Percentiles rank a stretch among this genome's conserved stretches.
Conservation (phyloP, 2,329 filamentous ascomycete species). For the Stagonosporopsis cucurbitacearum region DNA sequence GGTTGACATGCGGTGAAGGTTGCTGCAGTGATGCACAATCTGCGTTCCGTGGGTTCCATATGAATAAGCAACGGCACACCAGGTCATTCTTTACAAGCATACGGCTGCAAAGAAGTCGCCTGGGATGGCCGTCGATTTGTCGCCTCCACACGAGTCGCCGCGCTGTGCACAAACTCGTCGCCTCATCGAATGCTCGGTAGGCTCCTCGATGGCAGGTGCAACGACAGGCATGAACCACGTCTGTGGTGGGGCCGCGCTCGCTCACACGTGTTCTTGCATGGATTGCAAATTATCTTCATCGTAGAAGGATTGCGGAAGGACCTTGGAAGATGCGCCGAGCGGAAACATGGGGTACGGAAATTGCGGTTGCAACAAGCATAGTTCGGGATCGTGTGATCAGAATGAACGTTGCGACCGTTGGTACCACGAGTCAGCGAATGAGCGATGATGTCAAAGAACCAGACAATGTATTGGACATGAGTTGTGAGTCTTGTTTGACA, state of each 20-base stretch:
- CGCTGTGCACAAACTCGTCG: not conserved
- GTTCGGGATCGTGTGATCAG: slow-evolving; percentile 2
- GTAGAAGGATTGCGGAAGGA: slow-evolving; percentile 10
- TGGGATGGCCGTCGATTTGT: slow-evolving; percentile 1
- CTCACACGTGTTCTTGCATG: slow-evolving; percentile 1
- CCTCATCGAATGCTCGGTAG: slow-evolving; percentile 2
- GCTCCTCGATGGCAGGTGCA: not conserved
- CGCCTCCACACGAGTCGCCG: not conserved
- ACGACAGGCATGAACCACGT: slow-evolving; percentile 14
- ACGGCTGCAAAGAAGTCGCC: not conserved
- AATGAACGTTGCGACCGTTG: slow-evolving; percentile 8
- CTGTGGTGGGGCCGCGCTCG: not conserved
- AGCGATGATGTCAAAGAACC: slow-evolving; percentile 13
- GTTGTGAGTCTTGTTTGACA: not conserved
- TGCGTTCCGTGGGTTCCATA: not conserved
- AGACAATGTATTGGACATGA: not conserved
- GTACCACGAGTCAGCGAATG: slow-evolving; percentile 4
- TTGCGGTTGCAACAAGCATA: slow-evolving; percentile 11
- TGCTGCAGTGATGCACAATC: slow-evolving; percentile 15
- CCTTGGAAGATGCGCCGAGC: slow-evolving; percentile 10
- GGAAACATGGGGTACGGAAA: slow-evolving; percentile 20
- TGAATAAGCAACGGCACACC: not conserved
- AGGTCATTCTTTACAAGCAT: not conserved
- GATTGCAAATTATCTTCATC: not conserved
- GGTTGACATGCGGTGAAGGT: slow-evolving; percentile 12